A percentile compares a stretch with the other conserved stretches of the same genome.
Conservation (phyloP, 768 basidiomycete genomes). For the Tephrocybe sp. region DNA sequence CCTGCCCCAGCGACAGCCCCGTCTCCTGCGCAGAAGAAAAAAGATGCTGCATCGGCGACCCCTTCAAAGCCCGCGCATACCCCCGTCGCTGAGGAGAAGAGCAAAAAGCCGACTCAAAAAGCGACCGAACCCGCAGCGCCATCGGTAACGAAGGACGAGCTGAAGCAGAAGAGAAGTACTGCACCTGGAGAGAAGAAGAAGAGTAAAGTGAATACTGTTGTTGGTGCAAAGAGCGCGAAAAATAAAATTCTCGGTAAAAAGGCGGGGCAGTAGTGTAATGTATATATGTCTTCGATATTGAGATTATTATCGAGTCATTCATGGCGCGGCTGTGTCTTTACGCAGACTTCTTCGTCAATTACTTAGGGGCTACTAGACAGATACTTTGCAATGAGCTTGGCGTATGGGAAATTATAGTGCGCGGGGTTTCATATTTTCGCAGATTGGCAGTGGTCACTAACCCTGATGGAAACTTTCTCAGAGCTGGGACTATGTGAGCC, state of each 20-base stretch:
- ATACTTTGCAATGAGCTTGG: too few relatives aligned
- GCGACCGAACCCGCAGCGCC: slow-evolving; percentile 2
- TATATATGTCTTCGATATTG: background rate
- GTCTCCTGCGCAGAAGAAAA: too few relatives aligned
- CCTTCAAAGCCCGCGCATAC: background rate
- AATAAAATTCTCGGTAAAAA: slow-evolving; percentile 53
- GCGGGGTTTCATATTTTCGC: too few relatives aligned
- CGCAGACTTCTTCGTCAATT: too few relatives aligned
- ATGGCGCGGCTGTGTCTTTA: too few relatives aligned
- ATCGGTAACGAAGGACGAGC: slow-evolving; percentile 37
- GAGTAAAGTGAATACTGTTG: slow-evolving; percentile 35
- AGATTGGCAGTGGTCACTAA: too few relatives aligned
- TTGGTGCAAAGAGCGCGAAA: slow-evolving; percentile 52
- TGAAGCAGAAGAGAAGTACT: slow-evolving; percentile 50
- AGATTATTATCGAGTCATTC: too few relatives aligned
- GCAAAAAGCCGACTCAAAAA: slow-evolving; percentile 14
- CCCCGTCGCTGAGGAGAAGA: slow-evolving; percentile 10
- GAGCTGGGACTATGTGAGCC: slow-evolving; percentile 79
- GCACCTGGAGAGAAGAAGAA: slow-evolving; percentile 58
- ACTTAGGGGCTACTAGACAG: too few relatives aligned
- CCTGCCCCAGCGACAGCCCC: background rate
- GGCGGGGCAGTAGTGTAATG: slow-evolving; percentile 28
- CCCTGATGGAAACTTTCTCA: slow-evolving; percentile 1
- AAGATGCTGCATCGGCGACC: background rate
- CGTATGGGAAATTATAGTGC: too few relatives aligned